Conservation (phyloP, 805 yeast species). For the Kuraishia borneana region DNA sequence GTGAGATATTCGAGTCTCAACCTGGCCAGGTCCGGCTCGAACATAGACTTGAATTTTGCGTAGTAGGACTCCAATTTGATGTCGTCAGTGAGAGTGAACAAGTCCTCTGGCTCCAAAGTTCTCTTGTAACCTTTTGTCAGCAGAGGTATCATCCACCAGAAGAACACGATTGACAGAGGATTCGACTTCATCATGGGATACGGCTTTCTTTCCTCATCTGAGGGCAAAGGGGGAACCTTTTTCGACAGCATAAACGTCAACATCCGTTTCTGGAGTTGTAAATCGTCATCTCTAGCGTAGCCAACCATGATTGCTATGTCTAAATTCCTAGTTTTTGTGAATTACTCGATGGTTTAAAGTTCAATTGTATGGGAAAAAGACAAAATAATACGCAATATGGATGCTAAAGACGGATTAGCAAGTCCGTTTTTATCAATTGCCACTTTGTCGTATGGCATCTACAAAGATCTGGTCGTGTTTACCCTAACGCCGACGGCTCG, state of each 20-base stretch:
- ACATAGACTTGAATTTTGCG: constrained; percentile 20
- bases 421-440: too few relatives aligned
- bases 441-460: too few relatives aligned
- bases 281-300: too few relatives aligned
- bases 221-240: constrained; percentile 38
- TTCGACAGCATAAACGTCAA: constrained; percentile 39
- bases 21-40: constrained; percentile 20
- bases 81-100: constrained; percentile 33
- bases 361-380: too few relatives aligned
- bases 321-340: too few relatives aligned
- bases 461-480: too few relatives aligned
- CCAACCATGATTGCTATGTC: too few relatives aligned
- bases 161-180: constrained; percentile 31
- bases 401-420: too few relatives aligned
- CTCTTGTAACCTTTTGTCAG: constrained; percentile 61
- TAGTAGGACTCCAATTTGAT: constrained; percentile 30
- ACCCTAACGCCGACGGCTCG: too few relatives aligned
- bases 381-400: too few relatives aligned
- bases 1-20: constrained; percentile 15
- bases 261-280: constrained; percentile 34
- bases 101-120: constrained; percentile 54
- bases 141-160: constrained; percentile 62
- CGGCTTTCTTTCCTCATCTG: constrained; percentile 34
- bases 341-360: too few relatives aligned
- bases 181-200: constrained; percentile 37